Base-by-base conservation (phyloP, 2,329 filamentous ascomycete species). In the Davidsoniella virescens region DNA sequence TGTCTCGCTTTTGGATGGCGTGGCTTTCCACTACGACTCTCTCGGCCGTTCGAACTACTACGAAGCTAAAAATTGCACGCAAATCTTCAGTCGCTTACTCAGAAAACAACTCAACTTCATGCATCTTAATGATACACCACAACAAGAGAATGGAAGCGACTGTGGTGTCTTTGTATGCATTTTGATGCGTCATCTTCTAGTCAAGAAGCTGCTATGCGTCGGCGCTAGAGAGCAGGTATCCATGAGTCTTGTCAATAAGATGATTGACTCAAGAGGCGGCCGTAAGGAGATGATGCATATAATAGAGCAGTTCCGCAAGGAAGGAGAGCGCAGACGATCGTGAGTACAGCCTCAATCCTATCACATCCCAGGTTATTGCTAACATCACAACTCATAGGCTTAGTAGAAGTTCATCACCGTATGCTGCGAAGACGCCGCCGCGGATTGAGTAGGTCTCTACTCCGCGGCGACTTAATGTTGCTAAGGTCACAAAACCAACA, bases 81-180 rank as follows among this genome's bases (percentile, higher is more conserved):
- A 74, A 44, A 84, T 87, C 58, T 70, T 98, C 41, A 71, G 75
- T 23, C 67, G 70, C 29, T 67, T 96, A 26, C 71, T 96, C 0
- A 71, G 73, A 33, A 75, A 76, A 52, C 71, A 71, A 4, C 66
- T 93, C 16, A 72, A 80, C 17, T 95, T 93, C 61, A 76, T 88
- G 59, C 80, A 90, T 62, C 72, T 98, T 50, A 71, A 82, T 0
- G 90, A 96, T 61, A 83, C 79, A 8, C 92, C 92, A 0, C 84
- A 93, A 59, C 92, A 98, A 64, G 82, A 88, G 57, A 96, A 96
- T 57, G 80, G 84, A 23, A 90, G 78, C 61, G 92, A 98, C 65
- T 98, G 92, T 58, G 92, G 92, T 16, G 86, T 98, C 1, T 96
- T 88, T 63, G 92, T 98, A 2, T 96, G 92, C 64, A 76, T 96